Base-by-base conservation (phyloP, 306 rosid genomes). In the Boehmeria nivea region DNA sequence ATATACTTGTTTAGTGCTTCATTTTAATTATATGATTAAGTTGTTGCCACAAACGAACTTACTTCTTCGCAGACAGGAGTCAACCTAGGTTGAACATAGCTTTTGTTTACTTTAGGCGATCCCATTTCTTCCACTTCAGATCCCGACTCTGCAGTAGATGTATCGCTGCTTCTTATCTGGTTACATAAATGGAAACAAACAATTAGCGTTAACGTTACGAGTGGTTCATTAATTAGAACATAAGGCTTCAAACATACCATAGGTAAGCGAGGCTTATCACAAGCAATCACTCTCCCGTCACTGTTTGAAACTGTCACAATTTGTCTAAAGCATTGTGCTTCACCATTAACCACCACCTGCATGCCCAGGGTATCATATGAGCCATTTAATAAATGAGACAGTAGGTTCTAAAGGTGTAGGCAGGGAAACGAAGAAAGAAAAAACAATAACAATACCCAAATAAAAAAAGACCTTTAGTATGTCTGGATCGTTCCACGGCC, bases 51-150 rank as follows among this genome's bases (percentile, higher is more conserved):
- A 24, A 49, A 22, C 3, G 16, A 44, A 74, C 96, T 77, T 70
- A 82, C 95, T 70, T 85, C 97, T 75, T 89, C 97, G 54, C 63
- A 75, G 57, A 85, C 95, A 40, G 97, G 93, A 71, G 93, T 85
- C 78, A 89, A 63, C 72, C 69, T 77, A 12, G 89, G 95, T 59
- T 63, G 75, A 55, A 22, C 53, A 64, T 65, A 81, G 76, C 58
- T 79, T 64, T 72, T 80, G 63, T 60, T 71, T 51, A 84, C 81
- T 77, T 83, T 86, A 27, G 89, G 89, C 45, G 97, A 85, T 23
- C 81, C 71, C 61, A 89, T 73, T 66, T 86, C 94, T 73, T 89
- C 97, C 36, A 79, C 87, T 77, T 89, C 97, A 24, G 97, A 83
- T 61, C 97, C 97, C 16, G 97, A 89, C 68, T 89, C 97, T 21